phyloP scores from a whole-genome alignment of 495 filamentous ascomycete species.

The Pseudotulostoma volvatum region DNA sequence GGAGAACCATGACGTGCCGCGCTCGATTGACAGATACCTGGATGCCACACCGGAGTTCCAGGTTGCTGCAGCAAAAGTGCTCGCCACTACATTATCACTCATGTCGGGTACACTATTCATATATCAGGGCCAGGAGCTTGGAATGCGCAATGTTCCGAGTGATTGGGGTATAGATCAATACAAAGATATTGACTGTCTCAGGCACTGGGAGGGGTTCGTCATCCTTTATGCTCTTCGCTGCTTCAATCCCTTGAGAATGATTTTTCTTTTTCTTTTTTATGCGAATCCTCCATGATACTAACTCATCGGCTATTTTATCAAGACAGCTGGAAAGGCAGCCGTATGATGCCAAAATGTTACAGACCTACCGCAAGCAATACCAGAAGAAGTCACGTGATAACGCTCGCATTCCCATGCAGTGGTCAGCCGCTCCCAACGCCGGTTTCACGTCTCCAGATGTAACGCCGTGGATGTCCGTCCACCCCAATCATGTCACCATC shows the following conservation, averaged over 20 bases:
- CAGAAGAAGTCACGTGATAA: constrained; percentile 40
- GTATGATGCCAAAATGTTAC: constrained; percentile 17
- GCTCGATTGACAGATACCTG: constrained; percentile 45
- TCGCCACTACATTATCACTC: constrained; percentile 41
- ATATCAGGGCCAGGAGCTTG: constrained; percentile 65
- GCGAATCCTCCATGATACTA: neutral
- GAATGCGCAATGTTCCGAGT: constrained; percentile 53
- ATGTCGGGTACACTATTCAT: constrained; percentile 54
- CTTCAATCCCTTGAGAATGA: no score
- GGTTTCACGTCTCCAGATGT: constrained; percentile 33
- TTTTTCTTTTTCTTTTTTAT: neutral
- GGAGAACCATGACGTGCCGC: constrained; percentile 59
- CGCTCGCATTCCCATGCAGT: constrained; percentile 39
- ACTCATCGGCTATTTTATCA: neutral
- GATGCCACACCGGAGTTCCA: constrained; percentile 31
- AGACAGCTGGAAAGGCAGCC: constrained; percentile 23
- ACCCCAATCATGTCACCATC: constrained; percentile 31
- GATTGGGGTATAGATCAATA: constrained; percentile 52
- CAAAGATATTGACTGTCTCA: constrained; percentile 53
- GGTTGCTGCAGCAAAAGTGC: constrained; percentile 38
- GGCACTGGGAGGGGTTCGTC: constrained; percentile 38
- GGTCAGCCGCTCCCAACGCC: constrained; percentile 30
- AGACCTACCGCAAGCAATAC: constrained; percentile 22
- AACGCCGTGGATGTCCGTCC: constrained; percentile 47
- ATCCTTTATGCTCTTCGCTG: no score